These are phyloP conservation scores for Pleurotus sapidus DNA, from an alignment of 768 basidiomycete genomes.

Conservation along the genomic window DNA sequence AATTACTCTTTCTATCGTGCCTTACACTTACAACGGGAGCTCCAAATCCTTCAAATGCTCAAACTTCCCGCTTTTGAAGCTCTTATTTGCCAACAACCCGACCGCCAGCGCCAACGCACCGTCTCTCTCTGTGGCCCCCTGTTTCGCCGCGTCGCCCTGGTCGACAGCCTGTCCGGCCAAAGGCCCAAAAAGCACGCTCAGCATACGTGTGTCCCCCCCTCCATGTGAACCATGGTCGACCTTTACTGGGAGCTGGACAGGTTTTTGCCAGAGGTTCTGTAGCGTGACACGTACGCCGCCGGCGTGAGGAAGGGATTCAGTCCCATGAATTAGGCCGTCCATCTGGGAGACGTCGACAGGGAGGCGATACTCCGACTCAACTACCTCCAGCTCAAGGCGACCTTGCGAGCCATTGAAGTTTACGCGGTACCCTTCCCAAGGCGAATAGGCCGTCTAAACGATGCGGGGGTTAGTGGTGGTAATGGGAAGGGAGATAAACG, in stretches of 20 bases:
- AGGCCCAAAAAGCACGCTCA: conserved; percentile 46
- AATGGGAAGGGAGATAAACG: neutral
- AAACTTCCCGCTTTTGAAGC: conserved; percentile 42
- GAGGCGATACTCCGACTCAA: conserved; percentile 38
- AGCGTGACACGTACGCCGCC: conserved; percentile 40
- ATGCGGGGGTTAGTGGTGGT: neutral
- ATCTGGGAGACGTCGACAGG: conserved; percentile 23
- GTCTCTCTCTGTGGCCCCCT: conserved; percentile 45
- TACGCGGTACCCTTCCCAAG: conserved; percentile 48
- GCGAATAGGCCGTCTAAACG: conserved; percentile 36
- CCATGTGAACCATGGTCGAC: conserved; percentile 43
- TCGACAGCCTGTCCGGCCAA: conserved; percentile 36
- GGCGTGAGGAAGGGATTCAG: conserved; percentile 34
- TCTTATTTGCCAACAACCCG: conserved; percentile 47
- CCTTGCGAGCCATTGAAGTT: conserved; percentile 53
- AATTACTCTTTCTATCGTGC: no score
- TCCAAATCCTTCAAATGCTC: conserved; percentile 30
- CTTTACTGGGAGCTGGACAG: conserved; percentile 36
- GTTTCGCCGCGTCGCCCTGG: conserved; percentile 39
- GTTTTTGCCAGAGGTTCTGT: conserved; percentile 41
- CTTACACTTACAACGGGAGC: conserved; percentile 15
- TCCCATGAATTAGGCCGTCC: conserved; percentile 35
- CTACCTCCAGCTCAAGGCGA: conserved; percentile 48
- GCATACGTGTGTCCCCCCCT: conserved; percentile 45
- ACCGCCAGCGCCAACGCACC: conserved; percentile 46